phyloP scores from a whole-genome alignment of 352 stramenopile genomes.

The Globisporangium uncinulatum region DNA sequence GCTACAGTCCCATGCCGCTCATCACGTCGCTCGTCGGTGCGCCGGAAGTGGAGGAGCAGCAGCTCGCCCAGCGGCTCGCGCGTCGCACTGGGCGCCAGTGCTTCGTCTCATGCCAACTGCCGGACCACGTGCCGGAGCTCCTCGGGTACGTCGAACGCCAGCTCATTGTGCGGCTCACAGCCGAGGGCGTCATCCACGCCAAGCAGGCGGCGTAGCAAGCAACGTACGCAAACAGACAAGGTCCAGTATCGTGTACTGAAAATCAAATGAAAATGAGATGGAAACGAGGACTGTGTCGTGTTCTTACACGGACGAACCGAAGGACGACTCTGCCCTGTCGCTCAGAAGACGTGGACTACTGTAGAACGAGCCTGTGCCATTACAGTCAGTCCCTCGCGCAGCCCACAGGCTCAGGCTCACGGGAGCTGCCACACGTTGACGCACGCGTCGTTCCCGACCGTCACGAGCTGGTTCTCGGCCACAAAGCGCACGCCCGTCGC shows the following conservation, averaged over 20 bases:
- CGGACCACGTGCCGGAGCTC: constrained; percentile 65
- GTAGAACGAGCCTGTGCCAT: not conserved
- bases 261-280: no score
- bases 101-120: constrained; percentile 79
- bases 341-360: not conserved
- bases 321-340: no score
- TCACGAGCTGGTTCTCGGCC: constrained; percentile 67
- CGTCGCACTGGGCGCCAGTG: constrained; percentile 58
- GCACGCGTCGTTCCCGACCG: constrained; percentile 77
- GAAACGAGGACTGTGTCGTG: no score
- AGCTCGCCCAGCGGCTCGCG: constrained; percentile 74
- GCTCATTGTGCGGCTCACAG: constrained; percentile 38
- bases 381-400: not conserved
- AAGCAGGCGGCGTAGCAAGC: not conserved
- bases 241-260: no score
- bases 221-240: no score
- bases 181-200: constrained; percentile 37
- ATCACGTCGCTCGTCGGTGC: constrained; percentile 66
- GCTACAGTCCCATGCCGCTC: constrained; percentile 75
- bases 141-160: constrained; percentile 66
- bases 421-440: constrained; percentile 73
- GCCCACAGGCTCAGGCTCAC: not conserved
- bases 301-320: no score
- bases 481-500: constrained; percentile 70
- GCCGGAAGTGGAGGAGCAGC: constrained; percentile 70